Percentiles rank a stretch among this genome's conserved stretches.
Conservation (phyloP, 805 yeast genomes). For the Wickerhamomyces queroliae region DNA sequence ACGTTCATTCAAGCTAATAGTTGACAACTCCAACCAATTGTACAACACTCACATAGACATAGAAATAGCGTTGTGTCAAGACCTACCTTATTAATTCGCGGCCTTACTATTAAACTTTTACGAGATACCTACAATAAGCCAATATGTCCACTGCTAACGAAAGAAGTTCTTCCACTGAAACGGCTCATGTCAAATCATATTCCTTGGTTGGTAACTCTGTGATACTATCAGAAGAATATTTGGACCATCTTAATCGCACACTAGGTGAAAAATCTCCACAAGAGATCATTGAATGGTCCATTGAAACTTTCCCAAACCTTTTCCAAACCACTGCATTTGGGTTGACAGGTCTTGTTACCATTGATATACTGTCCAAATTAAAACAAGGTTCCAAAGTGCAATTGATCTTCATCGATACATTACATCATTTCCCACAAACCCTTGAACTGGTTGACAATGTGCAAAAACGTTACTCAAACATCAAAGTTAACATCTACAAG, state of each 20-base stretch:
- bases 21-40: background rate
- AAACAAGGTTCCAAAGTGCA: slow-evolving; percentile 45
- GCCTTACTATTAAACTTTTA: background rate
- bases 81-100: background rate
- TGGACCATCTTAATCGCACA: slow-evolving; percentile 60
- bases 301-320: slow-evolving; percentile 73
- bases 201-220: background rate
- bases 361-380: slow-evolving; percentile 70
- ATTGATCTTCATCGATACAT: slow-evolving; percentile 80
- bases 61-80: background rate
- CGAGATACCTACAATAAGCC: background rate
- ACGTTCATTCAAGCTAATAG: too few species aligned
- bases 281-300: slow-evolving; percentile 77
- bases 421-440: slow-evolving; percentile 95
- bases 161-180: background rate
- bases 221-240: slow-evolving; percentile 44
- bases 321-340: slow-evolving; percentile 96
- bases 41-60: background rate
- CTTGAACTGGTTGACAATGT: slow-evolving; percentile 62
- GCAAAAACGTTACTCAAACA: slow-evolving; percentile 46
- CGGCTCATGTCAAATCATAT: background rate
- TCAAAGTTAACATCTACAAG: slow-evolving; percentile 55
- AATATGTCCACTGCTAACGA: background rate
- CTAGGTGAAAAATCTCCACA: slow-evolving; percentile 53
- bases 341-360: slow-evolving; percentile 81